Evolutionary conservation across 257 asterid genomes (phyloP).

Genomic region (Jaltomata sinuosa): DNA sequence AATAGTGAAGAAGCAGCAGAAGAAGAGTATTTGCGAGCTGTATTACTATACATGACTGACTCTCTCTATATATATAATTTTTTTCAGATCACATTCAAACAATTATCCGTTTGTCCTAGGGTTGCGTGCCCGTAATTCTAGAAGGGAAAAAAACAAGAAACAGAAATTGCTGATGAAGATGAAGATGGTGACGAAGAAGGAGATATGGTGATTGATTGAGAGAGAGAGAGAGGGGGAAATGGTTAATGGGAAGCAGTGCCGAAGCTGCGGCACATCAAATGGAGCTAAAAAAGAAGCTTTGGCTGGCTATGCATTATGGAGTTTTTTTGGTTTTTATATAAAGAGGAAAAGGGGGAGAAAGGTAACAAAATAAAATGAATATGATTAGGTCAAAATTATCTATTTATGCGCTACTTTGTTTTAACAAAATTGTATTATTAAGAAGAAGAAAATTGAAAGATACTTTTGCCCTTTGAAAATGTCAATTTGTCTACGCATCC

Average conservation of each 20-base stretch:
- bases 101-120: conserved; percentile 19
- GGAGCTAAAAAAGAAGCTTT: background rate
- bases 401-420: background rate
- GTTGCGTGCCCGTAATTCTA: conserved; percentile 24
- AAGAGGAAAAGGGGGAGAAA: background rate
- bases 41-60: conserved; percentile 6
- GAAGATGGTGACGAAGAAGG: conserved; percentile 4
- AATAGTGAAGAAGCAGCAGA: conserved; percentile 57
- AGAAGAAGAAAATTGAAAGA: background rate
- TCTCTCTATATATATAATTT: background rate
- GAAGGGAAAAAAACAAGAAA: background rate
- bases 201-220: background rate
- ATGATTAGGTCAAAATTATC: conserved; percentile 1
- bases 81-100: conserved; percentile 6
- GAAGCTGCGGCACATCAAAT: conserved; percentile 10
- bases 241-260: background rate
- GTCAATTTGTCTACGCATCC: background rate
- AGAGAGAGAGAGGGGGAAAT: background rate
- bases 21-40: conserved; percentile 8
- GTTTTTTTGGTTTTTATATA: background rate
- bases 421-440: background rate
- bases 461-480: background rate
- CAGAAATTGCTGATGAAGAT: background rate
- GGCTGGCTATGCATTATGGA: background rate
- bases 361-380: background rate